These are phyloP conservation scores for Colletotrichum gloeosporioides DNA, from an alignment of 2,329 filamentous ascomycete species.

Conservation along the genomic window DNA sequence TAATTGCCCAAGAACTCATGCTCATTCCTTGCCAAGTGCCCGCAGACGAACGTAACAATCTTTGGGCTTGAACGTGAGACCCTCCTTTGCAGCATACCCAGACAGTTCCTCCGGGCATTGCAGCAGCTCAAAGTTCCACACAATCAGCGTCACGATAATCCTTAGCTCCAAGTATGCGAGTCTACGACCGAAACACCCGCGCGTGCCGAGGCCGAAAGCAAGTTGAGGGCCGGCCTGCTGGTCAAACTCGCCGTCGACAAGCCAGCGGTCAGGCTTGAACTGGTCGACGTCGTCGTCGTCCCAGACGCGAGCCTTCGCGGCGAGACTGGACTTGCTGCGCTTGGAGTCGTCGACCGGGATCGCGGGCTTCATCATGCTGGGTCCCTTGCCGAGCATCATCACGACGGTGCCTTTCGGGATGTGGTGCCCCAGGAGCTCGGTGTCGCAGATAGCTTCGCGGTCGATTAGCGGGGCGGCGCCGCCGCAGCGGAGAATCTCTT, in stretches of 20 bases:
- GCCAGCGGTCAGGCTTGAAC: slow-evolving; percentile 44
- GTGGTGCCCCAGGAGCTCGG: slow-evolving; percentile 34
- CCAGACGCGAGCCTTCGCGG: slow-evolving; percentile 32
- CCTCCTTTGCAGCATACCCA: slow-evolving; percentile 14
- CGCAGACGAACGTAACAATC: slow-evolving; percentile 17
- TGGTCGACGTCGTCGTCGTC: slow-evolving; percentile 31
- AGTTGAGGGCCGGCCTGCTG: slow-evolving; percentile 37
- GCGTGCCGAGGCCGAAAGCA: slow-evolving; percentile 39
- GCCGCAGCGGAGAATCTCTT: slow-evolving; percentile 39
- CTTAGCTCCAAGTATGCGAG: slow-evolving; percentile 40
- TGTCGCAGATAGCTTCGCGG: slow-evolving; percentile 35
- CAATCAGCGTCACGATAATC: slow-evolving; percentile 38
- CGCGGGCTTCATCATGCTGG: slow-evolving; percentile 31
- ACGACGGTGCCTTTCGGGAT: slow-evolving; percentile 40
- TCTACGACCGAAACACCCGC: slow-evolving; percentile 43
- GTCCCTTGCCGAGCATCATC: slow-evolving; percentile 29
- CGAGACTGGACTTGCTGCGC: slow-evolving; percentile 28
- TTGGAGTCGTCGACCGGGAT: slow-evolving; percentile 30
- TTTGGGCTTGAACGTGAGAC: slow-evolving; percentile 17
- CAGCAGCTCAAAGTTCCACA: slow-evolving; percentile 43
- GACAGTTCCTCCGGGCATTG: slow-evolving; percentile 28
- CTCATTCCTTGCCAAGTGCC: background rate
- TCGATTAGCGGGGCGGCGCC: slow-evolving; percentile 33
- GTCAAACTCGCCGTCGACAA: slow-evolving; percentile 33
- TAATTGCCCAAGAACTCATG: background rate